Evolutionary conservation across 2,329 filamentous ascomycete species (phyloP), one percentile per base, ranked within the genome.

Genomic region (Clarireedia monteithiana): DNA sequence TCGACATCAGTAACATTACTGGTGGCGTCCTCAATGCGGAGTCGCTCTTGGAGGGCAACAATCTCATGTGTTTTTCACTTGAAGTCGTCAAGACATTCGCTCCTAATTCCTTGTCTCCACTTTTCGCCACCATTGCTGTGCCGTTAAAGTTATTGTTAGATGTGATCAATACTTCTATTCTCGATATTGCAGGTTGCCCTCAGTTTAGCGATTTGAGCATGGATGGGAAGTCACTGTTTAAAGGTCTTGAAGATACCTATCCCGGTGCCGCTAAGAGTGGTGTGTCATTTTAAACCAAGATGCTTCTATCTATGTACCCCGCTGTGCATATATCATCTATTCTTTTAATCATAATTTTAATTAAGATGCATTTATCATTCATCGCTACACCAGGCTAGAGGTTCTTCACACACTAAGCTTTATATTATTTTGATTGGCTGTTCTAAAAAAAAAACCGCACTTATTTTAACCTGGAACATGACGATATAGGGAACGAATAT

Each of bases 1-100:
- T 81, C 53, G 67, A 75, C 59, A 36, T 77, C 2, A 56, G 59
- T 2, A 66, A 77, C 54, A 36, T 78, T 14, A 75, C 74, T 4
- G 70, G 73, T 20, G 75, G 75, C 39, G 64, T 78, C 0, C 72
- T 74, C 59, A 78, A 76, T 60, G 59, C 66, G 5, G 57, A 66
- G 15, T 73, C 67, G 12, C 65, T 79, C 0, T 62, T 73, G 1
- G 58, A 79, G 54, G 75, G 74, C 14, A 77, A 80, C 66, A 77
- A 80, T 62, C 64, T 73, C 6, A 51, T 72, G 15, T 79, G 76
- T 58, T 74, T 75, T 57, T 69, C 63, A 6, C 68, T 72, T 44
- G 69, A 77, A 50, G 62, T 70, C 5, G 66, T 71, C 17, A 64
- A 70, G 58, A 69, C 71, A 2, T 69, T 61, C 4, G 65, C 72